Evolutionary conservation across 1,284 basidiomycete species (phyloP).

Genomic region (Fomes fomentarius): DNA sequence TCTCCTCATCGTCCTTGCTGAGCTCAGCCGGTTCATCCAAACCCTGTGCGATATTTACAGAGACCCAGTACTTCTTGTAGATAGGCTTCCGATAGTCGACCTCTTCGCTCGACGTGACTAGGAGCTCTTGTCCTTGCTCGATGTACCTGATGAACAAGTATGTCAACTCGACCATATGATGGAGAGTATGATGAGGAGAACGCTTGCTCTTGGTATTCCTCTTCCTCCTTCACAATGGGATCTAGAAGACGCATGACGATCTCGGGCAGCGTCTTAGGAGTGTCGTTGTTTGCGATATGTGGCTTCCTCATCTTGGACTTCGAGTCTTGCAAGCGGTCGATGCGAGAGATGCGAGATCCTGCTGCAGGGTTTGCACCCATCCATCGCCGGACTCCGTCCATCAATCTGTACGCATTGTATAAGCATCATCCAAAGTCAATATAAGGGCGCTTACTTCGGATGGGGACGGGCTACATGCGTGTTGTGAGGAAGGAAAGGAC

Average conservation of each 20-base stretch:
- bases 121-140: conserved; percentile 68
- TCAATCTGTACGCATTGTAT: conserved; percentile 49
- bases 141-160: conserved; percentile 55
- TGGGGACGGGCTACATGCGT: conserved; percentile 39
- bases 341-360: conserved; percentile 43
- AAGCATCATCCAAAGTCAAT: background rate
- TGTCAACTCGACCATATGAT: background rate
- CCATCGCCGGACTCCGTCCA: conserved; percentile 75
- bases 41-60: conserved; percentile 53
- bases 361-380: conserved; percentile 56
- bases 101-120: conserved; percentile 44
- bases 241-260: conserved; percentile 67
- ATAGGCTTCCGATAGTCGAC: conserved; percentile 52
- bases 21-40: conserved; percentile 38
- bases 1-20: conserved; percentile 43
- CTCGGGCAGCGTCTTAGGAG: conserved; percentile 64
- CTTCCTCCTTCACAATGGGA: conserved; percentile 66
- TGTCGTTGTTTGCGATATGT: conserved; percentile 31
- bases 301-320: conserved; percentile 34
- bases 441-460: conserved; percentile 38
- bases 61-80: conserved; percentile 51
- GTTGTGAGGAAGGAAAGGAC: conserved; percentile 71
- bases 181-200: background rate
- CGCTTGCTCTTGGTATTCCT: conserved; percentile 83
- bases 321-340: conserved; percentile 37